Conservation (phyloP, 192 early-diverging fungal species). For the Coemansia furcata region DNA sequence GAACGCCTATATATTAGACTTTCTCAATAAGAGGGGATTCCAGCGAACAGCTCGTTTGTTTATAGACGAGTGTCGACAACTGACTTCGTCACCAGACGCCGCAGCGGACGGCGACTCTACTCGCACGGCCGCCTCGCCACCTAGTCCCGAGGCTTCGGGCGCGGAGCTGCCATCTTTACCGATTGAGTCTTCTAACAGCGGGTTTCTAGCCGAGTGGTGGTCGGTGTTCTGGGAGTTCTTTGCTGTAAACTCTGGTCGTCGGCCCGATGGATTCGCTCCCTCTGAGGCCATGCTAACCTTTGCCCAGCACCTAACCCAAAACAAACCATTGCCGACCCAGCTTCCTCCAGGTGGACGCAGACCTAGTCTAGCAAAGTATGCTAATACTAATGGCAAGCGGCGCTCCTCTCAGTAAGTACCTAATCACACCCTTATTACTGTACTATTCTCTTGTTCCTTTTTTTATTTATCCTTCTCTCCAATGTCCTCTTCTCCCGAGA, state of each 20-base stretch:
- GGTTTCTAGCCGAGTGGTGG: constrained; percentile 43
- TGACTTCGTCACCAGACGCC: not conserved
- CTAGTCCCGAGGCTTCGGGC: not conserved
- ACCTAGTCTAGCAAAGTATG: constrained; percentile 1
- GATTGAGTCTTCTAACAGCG: constrained; percentile 11
- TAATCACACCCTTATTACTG: constrained; percentile 11
- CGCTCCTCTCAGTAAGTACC: constrained; percentile 28
- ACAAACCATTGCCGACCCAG: not conserved
- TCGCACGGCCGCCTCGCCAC: not conserved
- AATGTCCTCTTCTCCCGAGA: not conserved
- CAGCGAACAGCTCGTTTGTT: constrained; percentile 27
- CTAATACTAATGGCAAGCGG: constrained; percentile 42
- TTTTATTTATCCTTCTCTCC: not conserved
- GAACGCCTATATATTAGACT: constrained; percentile 50
- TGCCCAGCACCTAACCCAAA: constrained; percentile 25
- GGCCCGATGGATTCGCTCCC: not conserved
- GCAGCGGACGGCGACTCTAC: constrained; percentile 8
- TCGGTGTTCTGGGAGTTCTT: constrained; percentile 38
- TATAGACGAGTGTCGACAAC: constrained; percentile 34
- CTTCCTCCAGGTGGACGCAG: not conserved
- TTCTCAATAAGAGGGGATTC: constrained; percentile 35
- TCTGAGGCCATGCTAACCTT: constrained; percentile 25
- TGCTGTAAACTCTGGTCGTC: constrained; percentile 24
- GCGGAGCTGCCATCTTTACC: constrained; percentile 5
- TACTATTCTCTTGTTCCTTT: not conserved